Evolutionary conservation across 2,329 filamentous ascomycete species (phyloP).

Genomic region (Xylaria arbuscula): DNA sequence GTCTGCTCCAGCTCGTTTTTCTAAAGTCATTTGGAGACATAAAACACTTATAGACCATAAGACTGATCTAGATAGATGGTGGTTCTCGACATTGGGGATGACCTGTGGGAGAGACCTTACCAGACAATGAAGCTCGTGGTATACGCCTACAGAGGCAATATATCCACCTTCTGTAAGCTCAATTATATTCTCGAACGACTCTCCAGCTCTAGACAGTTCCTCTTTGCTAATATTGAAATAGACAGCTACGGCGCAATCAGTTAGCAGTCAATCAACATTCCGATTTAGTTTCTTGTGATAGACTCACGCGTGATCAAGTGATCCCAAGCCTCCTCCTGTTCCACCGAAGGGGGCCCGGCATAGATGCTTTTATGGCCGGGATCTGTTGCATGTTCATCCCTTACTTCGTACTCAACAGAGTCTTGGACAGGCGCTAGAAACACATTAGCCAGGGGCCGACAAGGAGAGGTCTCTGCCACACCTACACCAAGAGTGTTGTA

Average conservation of each 20-base stretch:
- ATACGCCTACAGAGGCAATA: slow-evolving; percentile 29
- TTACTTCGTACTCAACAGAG: slow-evolving; percentile 27
- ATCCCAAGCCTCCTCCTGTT: slow-evolving; percentile 37
- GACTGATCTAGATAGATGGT: not conserved
- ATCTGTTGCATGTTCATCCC: slow-evolving; percentile 17
- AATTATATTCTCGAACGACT: slow-evolving; percentile 21
- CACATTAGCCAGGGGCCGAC: not conserved
- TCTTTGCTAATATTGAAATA: slow-evolving; percentile 35
- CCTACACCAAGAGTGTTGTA: slow-evolving; percentile 23
- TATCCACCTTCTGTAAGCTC: slow-evolving; percentile 33
- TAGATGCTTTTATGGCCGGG: slow-evolving; percentile 22
- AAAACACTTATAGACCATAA: not conserved
- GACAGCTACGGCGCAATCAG: slow-evolving; percentile 19
- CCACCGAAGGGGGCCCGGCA: slow-evolving; percentile 25
- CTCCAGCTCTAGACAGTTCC: slow-evolving; percentile 28
- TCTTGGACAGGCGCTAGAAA: slow-evolving; percentile 28
- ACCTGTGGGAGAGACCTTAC: slow-evolving; percentile 8
- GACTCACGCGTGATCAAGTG: slow-evolving; percentile 28
- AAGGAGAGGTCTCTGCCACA: not conserved
- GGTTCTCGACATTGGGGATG: not conserved
- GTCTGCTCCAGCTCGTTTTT: not conserved
- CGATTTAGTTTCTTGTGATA: not conserved
- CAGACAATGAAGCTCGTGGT: slow-evolving; percentile 38
- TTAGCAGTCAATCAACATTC: not conserved
- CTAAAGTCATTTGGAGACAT: too few species aligned